phyloP scores from a whole-genome alignment of 2,329 filamentous ascomycete species.

The Mycocentrospora acerina region DNA sequence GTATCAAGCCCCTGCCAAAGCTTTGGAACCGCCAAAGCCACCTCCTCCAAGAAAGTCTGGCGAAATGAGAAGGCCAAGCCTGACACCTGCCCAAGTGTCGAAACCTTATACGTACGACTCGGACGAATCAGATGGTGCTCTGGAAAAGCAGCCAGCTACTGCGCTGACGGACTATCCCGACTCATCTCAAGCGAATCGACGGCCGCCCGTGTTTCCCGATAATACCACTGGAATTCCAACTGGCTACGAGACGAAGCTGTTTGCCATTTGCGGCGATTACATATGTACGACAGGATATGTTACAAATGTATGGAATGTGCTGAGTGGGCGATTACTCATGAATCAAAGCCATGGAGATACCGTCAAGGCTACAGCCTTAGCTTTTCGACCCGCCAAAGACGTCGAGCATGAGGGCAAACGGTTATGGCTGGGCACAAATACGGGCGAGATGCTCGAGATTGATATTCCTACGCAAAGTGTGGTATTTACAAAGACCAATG shows the following conservation, averaged over 20 bases:
- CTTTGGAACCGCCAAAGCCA: conserved; percentile 34
- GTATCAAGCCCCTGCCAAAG: conserved; percentile 15
- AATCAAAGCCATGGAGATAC: conserved; percentile 83
- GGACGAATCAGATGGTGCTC: conserved; percentile 49
- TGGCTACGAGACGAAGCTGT: conserved; percentile 81
- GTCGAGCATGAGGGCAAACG: conserved; percentile 78
- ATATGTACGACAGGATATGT: conserved; percentile 84
- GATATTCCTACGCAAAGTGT: conserved; percentile 76
- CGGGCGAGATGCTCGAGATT: conserved; percentile 85
- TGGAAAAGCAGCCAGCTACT: conserved; percentile 54
- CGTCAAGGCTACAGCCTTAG: conserved; percentile 75
- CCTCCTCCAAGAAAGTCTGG: conserved; percentile 39
- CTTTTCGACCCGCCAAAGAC: conserved; percentile 79
- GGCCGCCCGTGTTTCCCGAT: conserved; percentile 73
- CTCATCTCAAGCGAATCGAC: conserved; percentile 77
- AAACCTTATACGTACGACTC: conserved; percentile 48
- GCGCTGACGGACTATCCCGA: conserved; percentile 73
- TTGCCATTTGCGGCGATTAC: conserved; percentile 85
- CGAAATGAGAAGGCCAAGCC: conserved; percentile 32
- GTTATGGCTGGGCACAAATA: conserved; percentile 87
- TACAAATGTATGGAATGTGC: conserved; percentile 84
- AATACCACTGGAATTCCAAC: conserved; percentile 76
- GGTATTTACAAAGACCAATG: conserved; percentile 65
- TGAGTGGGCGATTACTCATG: conserved; percentile 78
- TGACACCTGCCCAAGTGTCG: conserved; percentile 14